Evolutionary conservation across 768 basidiomycete genomes (phyloP), one percentile per base, ranked within the genome.

Genomic region (Suillus cothurnatus): DNA sequence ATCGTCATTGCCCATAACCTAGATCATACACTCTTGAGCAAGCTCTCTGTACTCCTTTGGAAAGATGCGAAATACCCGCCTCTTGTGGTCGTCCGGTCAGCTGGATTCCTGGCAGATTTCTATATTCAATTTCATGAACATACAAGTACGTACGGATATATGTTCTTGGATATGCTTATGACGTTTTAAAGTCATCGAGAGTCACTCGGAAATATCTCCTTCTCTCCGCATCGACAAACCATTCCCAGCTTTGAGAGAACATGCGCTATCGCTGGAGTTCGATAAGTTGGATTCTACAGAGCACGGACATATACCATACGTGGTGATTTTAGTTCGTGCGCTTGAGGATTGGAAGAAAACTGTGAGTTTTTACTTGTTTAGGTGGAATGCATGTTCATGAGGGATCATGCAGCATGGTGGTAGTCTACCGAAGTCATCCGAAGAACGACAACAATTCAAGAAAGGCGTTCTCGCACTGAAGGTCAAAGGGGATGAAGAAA

Each of bases 61-160:
- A 75, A 79, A 28, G 82, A 88, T 64, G 74, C 77, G n/a, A 80
- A 79, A 32, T 79, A 79, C 43, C 85, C 89, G 17, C 86, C 92
- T 4, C 84, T 99, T 58, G 85, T 97, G 17, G 83, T 89, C 28
- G 88, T 97, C 34, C 84, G 90, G 67, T 93, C 90, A 15, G 90
- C 93, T 21, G 97, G 97, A 2, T 98, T 99, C 77, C 80, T 97
- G 4, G 94, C 93, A 26, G 89, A 94, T 66, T 89, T 99, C 65
- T 89, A 87, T 67, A 87, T 95, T 57, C 97, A 99, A 73, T 92
- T 92, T 68, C 88, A 91, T 67, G 94, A 97, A 72, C 93, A 97
- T 73, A 85, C 88, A 66, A 85, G 93, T 96, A 69, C 72, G 90
- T 78, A 64, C 47, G 0, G 59, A 11, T 28, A 31, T 34, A 12